Base-by-base conservation (phyloP, 495 filamentous ascomycete species). In the Penicillium verhagenii region DNA sequence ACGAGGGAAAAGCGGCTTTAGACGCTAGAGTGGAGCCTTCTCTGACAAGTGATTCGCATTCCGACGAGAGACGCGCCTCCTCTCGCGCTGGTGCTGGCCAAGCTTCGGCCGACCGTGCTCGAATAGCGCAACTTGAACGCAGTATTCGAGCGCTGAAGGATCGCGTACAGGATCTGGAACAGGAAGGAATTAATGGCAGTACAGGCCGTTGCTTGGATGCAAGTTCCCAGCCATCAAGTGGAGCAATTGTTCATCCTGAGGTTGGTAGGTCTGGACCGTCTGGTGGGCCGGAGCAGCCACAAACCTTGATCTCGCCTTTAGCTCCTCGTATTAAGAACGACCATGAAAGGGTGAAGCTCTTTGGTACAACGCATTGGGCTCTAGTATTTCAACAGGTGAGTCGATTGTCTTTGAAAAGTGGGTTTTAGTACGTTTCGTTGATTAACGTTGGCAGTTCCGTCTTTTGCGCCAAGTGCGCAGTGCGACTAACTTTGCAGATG, bases 351-450 rank as follows among this genome's bases (percentile, higher is more conserved):
- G 72, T 68, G 9, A 73, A 74, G 28, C 33, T 74, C 6, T 67
- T 76, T 50, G 72, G 70, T 28, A 71, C 68, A 57, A 79, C 72
- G n/a, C 65, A 73, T 53, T 74, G 72, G 69, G 68, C 75, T 44
- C 64, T 69, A 46, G 59, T 56, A 1, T 67, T 69, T 29, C 53
- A 65, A 51, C 72, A 77, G 69, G 76, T 79, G 68, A 38, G 26
- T 42, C 21, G n/a, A n/a, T n/a, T n/a, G n/a, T 1, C 29, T 14
- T 9, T 24, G 1, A 13, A 6, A 24, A 19, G 2, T n/a, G n/a
- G n/a, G n/a, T n/a, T n/a, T 35, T 2, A 19, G 3, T 7, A 54
- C 51, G 6, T 46, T 56, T 7, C 46, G 59, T 37, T 52, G 50
- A 40, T 33, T 60, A 29, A 54, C 42, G 2, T 9, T 3, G n/a